These are phyloP conservation scores for Psilocybe sp. DNA, from an alignment of 768 basidiomycete genomes.

Conservation along the genomic window DNA sequence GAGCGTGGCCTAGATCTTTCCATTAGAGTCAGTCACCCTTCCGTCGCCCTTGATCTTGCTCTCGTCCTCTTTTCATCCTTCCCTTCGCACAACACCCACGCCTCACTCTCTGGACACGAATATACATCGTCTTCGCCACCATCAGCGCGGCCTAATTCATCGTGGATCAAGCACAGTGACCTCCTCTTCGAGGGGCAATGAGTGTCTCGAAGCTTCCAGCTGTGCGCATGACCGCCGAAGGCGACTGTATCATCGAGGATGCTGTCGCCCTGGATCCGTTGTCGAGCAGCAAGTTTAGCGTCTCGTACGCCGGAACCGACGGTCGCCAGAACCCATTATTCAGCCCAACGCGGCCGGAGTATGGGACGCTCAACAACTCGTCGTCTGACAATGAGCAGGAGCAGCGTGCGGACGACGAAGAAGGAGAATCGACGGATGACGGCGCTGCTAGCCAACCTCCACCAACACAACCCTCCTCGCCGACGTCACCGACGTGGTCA, in stretches of 20 bases:
- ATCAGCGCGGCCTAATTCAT: not conserved
- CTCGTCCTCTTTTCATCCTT: not conserved
- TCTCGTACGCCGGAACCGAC: conserved; percentile 51
- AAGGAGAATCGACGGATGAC: conserved; percentile 33
- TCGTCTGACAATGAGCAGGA: not conserved
- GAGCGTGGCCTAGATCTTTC: conserved; percentile 6
- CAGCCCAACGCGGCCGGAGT: not conserved
- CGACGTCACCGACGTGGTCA: conserved; percentile 12
- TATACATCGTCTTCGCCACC: not conserved
- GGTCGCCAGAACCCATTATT: conserved; percentile 17
- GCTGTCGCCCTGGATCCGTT: conserved; percentile 43
- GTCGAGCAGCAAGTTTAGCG: conserved; percentile 53
- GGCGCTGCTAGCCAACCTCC: conserved; percentile 8
- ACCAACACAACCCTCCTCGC: conserved; percentile 1
- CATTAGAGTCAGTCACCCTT: not conserved
- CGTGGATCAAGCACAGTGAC: conserved; percentile 1
- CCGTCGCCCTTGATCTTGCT: not conserved
- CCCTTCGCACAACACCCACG: too few relatives aligned
- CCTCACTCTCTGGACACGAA: too few relatives aligned
- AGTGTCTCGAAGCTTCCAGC: conserved; percentile 40
- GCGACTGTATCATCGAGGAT: conserved; percentile 41
- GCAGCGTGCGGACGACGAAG: conserved; percentile 11
- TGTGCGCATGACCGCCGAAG: conserved; percentile 49
- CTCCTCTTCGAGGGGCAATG: conserved; percentile 21
- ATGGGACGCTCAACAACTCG: not conserved